phyloP scores from a whole-genome alignment of 371 early-diverging fungal species.

The Rhizopus sp. region DNA sequence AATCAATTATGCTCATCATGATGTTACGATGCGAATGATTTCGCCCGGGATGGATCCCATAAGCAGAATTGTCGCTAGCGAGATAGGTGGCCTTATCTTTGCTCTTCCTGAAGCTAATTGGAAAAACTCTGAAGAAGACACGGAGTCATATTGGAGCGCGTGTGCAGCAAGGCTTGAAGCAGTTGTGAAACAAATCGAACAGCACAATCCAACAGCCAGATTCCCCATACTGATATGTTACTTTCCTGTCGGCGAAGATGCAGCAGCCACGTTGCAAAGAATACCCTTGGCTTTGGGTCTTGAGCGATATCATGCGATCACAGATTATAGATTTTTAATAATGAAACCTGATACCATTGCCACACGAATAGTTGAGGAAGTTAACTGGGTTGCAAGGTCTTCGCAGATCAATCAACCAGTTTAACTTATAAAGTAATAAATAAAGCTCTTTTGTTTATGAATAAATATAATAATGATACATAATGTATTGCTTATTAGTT shows the following conservation, averaged over 20 bases:
- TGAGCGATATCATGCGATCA: conserved; percentile 7
- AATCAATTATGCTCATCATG: conserved; percentile 12
- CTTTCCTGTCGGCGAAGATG: conserved; percentile 24
- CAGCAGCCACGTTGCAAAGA: conserved; percentile 20
- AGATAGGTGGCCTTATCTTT: conserved; percentile 36
- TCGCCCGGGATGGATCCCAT: conserved; percentile 6
- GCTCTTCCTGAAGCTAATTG: conserved; percentile 31
- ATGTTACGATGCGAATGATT: conserved; percentile 24
- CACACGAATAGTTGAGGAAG: conserved; percentile 26
- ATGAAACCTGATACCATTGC: conserved; percentile 37
- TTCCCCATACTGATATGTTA: conserved; percentile 36
- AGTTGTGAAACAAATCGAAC: conserved; percentile 13
- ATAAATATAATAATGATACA: too few species aligned
- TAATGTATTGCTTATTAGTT: too few species aligned
- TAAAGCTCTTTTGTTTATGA: not conserved
- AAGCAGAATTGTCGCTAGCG: conserved; percentile 20
- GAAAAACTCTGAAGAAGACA: not conserved
- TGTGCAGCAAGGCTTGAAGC: conserved; percentile 23
- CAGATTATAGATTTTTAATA: conserved; percentile 33
- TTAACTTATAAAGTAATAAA: not conserved
- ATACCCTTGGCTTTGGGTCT: conserved; percentile 29
- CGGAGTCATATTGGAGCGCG: conserved; percentile 24
- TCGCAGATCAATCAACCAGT: not conserved
- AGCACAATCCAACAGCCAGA: conserved; percentile 19
- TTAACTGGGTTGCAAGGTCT: conserved; percentile 30